Evolutionary conservation across 345 rosid genomes (phyloP), one percentile per base, ranked within the genome.

Genomic region (Barbarea vulgaris): DNA sequence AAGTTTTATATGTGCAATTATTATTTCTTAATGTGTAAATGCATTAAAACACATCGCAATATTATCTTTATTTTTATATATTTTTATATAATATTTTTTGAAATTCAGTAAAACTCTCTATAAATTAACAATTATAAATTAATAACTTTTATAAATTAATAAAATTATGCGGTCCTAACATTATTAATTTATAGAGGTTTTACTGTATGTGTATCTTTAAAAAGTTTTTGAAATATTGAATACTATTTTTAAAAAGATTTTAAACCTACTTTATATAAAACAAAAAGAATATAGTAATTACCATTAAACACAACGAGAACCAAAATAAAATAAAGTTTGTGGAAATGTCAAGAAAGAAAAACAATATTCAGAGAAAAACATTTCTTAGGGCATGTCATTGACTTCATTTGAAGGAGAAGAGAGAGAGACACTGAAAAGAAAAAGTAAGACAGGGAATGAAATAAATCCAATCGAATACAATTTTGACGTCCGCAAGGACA

Each of bases 401-500:
- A 88, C 93, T 84, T 84, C 80, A 24, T 67, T 74, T 69, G 74
- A 70, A 76, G 64, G 4, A 59, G 63, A 76, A 72, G 74, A 72
- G 82, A 72, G 65, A 72, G 77, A 72, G 39, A 76, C 25, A 69
- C 42, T 44, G 58, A 54, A 77, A 67, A 46, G 55, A 59, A 50
- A 74, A 67, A 81, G 79, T 72, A 80, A 79, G 61, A 83, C 81
- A 74, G 54, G 83, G 72, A 77, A 64, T 81, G 78, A 78, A 85
- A 85, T 88, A 86, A 78, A 90, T 84, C 88, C 54, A 83, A 90
- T 90, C 80, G 83, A 88, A 90, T 90, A 74, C 78, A 80, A 77
- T 56, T 85, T 90, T 90, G 96, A 90, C 96, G 96, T 93, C 96
- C 98, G 94, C 95, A 86, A 93, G 93, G 91, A 81, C 87, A 77